Evolutionary conservation across 352 stramenopile genomes (phyloP).

Genomic region (Globisporangium irregulare): DNA sequence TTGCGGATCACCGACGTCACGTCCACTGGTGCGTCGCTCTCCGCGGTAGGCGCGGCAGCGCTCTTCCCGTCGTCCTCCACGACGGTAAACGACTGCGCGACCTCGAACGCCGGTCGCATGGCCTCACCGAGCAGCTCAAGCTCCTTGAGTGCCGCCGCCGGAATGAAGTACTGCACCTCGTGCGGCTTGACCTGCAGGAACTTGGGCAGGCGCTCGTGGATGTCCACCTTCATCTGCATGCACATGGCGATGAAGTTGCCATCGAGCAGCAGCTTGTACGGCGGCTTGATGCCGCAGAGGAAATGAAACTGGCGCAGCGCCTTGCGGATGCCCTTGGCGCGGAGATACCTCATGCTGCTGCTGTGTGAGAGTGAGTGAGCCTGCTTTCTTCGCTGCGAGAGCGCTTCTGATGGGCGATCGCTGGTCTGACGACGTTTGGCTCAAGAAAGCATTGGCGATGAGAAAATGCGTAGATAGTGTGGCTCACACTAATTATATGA

Average conservation of each 20-base stretch:
- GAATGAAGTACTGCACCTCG: slow-evolving; percentile 73
- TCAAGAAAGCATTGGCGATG: slow-evolving; percentile 9
- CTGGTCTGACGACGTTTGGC: slow-evolving; percentile 6
- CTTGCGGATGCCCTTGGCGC: slow-evolving; percentile 86
- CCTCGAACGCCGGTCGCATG: slow-evolving; percentile 55
- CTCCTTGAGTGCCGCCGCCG: slow-evolving; percentile 63
- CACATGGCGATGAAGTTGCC: slow-evolving; percentile 89
- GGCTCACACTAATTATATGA: background rate
- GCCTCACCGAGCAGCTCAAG: slow-evolving; percentile 64
- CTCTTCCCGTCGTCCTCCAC: slow-evolving; percentile 34
- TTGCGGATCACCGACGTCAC: slow-evolving; percentile 24
- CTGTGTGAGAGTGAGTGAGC: background rate
- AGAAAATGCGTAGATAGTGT: background rate
- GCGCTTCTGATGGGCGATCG: background rate
- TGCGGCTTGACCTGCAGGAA: slow-evolving; percentile 79
- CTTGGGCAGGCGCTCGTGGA: slow-evolving; percentile 73
- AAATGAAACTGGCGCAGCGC: slow-evolving; percentile 87
- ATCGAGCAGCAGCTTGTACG: slow-evolving; percentile 82
- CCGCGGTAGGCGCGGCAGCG: slow-evolving; percentile 10
- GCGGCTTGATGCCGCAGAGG: slow-evolving; percentile 81
- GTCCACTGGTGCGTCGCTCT: slow-evolving; percentile 31
- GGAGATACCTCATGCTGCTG: slow-evolving; percentile 69
- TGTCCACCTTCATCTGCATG: slow-evolving; percentile 84
- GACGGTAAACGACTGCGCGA: slow-evolving; percentile 70
- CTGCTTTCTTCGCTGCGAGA: background rate